Conservation (phyloP, 768 basidiomycete genomes). For the Amanita phalloides region DNA sequence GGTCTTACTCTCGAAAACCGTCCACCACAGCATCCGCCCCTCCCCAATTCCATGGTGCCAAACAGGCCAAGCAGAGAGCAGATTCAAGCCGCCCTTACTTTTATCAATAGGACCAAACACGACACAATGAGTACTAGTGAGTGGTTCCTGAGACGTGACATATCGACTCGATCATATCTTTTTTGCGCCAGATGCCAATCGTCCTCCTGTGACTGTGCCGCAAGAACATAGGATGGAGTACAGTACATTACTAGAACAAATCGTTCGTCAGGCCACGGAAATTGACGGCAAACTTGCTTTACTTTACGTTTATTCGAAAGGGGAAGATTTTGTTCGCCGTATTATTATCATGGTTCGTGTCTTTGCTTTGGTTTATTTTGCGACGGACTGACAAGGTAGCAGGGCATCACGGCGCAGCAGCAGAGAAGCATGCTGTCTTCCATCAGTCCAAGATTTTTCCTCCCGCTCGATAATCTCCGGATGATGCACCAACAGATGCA, state of each 20-base stretch:
- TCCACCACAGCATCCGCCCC: neutral
- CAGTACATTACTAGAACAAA: constrained; percentile 35
- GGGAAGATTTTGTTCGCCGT: constrained; percentile 37
- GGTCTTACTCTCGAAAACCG: neutral
- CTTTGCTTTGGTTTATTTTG: neutral
- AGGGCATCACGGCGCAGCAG: constrained; percentile 34
- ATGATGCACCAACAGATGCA: constrained; percentile 33
- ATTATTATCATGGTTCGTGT: constrained; percentile 44
- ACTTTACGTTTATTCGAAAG: constrained; percentile 33
- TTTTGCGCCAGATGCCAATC: constrained; percentile 18
- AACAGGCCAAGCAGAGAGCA: constrained; percentile 20
- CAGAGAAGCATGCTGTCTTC: constrained; percentile 30
- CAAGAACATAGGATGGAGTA: constrained; percentile 47
- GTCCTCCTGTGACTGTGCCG: constrained; percentile 28
- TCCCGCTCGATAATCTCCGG: constrained; percentile 27
- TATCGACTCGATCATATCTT: neutral
- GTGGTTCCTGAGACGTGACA: neutral
- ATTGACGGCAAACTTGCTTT: constrained; percentile 41
- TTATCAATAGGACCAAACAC: constrained; percentile 21
- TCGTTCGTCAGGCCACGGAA: constrained; percentile 32
- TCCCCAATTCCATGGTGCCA: neutral
- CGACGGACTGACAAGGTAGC: constrained; percentile 6
- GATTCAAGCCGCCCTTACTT: constrained; percentile 16
- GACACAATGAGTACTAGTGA: constrained; percentile 21
- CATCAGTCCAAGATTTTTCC: constrained; percentile 30